Base-by-base conservation (phyloP, 2,329 filamentous ascomycete genomes). In the Monilinia vaccinii-corymbosi region DNA sequence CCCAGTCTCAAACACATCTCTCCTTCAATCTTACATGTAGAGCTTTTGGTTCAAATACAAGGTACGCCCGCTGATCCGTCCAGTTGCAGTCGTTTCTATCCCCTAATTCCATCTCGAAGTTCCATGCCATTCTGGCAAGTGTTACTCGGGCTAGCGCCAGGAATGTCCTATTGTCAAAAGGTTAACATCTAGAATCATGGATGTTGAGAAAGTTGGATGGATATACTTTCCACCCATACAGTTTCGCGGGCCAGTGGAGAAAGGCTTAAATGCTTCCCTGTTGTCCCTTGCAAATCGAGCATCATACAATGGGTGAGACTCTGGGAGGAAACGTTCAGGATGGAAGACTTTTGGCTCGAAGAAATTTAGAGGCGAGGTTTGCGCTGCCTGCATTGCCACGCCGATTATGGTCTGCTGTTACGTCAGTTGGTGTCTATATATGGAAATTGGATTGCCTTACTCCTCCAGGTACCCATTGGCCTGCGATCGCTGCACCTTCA, bases 381-480 rank as follows among this genome's bases (percentile, higher is more conserved):
- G 55, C 25, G 23, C 32, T 32, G 31, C 38, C 9, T 57, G 55
- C 42, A 57, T 34, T 21, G 42, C 32, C 18, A 57, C 16, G 8
- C 55, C 44, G 9, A 48, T 57, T 14, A 48, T 18, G n/a, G 31
- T 57, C 32, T 57, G 13, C 34, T 7, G 28, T 38, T 1, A 40
- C 14, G 44, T 57, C 32, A 57, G 55, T n/a, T n/a, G 18, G 5
- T 1, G 4, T 25, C n/a, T 11, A 23, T 10, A 4, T 21, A 16
- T 14, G 16, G 21, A 10, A 10, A 36, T 10, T 28, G 9, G 9
- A 1, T 18, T 31, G 14, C 14, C 47, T 58, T 46, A 52, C 55
- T 28, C 53, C 55, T 14, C 45, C 58, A 25, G 61, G 58, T 31
- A 64, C 23, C 34, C 36, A 62, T 53, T 51, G 34, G 21, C 60